Conservation (phyloP, 2,329 filamentous ascomycete genomes). For the Lecanoromycetidae sp. region DNA sequence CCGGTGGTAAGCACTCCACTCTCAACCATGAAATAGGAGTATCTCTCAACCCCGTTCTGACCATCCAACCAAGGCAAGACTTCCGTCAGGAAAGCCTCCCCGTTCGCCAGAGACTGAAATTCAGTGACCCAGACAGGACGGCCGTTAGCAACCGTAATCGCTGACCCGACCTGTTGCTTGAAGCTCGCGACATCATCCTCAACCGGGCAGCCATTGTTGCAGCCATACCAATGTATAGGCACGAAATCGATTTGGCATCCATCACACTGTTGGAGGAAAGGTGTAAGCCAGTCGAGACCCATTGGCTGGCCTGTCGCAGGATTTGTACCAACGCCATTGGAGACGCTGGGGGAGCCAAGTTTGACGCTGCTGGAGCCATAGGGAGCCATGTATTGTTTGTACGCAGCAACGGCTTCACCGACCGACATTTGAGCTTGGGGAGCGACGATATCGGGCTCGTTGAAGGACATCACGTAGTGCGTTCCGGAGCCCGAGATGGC, state of each 20-base stretch:
- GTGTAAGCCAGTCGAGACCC: conserved; percentile 14
- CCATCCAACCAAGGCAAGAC: conserved; percentile 16
- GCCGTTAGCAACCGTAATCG: conserved; percentile 1
- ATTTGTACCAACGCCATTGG: conserved; percentile 11
- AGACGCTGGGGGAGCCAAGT: conserved; percentile 19
- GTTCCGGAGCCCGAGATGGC: conserved; percentile 26
- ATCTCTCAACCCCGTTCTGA: conserved; percentile 10
- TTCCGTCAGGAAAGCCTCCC: conserved; percentile 6
- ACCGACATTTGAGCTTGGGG: conserved; percentile 21
- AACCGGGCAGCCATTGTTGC: conserved; percentile 12
- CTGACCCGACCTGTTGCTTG: conserved; percentile 7
- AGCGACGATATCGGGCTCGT: conserved; percentile 28
- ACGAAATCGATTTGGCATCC: conserved; percentile 15
- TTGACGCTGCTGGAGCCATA: conserved; percentile 18
- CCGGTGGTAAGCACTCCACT: conserved; percentile 12
- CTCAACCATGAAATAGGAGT: conserved; percentile 16
- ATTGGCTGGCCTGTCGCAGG: conserved; percentile 4
- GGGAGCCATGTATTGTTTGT: conserved; percentile 18
- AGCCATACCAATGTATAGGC: conserved; percentile 16
- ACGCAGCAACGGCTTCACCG: conserved; percentile 23
- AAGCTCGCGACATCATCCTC: conserved; percentile 12
- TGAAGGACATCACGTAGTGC: conserved; percentile 34
- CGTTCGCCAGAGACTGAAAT: conserved; percentile 5
- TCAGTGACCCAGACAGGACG: conserved; percentile 16
- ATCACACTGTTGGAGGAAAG: conserved; percentile 12